Conservation (phyloP, 306 rosid genomes). For the Sicyos baderoa region DNA sequence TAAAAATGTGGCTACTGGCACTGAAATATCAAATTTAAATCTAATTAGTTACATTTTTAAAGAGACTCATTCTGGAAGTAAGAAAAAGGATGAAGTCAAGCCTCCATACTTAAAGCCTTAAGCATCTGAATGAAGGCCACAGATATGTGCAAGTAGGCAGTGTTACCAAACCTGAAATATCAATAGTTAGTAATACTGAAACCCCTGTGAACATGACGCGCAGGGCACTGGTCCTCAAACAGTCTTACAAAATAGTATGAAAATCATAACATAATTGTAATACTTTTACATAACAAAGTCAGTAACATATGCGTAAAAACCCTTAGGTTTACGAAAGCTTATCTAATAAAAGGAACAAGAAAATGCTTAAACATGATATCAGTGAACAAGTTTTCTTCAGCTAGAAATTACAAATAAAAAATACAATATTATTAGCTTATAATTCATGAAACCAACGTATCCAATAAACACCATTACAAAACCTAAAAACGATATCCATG, state of each 20-base stretch:
- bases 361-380: neutral
- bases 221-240: neutral
- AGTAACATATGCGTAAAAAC: neutral
- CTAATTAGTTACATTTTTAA: conserved; percentile 17
- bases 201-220: neutral
- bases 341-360: neutral
- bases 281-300: neutral
- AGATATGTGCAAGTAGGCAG: conserved; percentile 90
- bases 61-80: neutral
- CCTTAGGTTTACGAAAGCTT: neutral
- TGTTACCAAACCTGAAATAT: conserved; percentile 82
- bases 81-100: neutral
- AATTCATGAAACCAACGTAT: neutral
- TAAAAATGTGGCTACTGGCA: conserved; percentile 92
- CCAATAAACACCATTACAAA: neutral
- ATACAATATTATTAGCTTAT: neutral
- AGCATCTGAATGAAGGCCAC: conserved; percentile 99
- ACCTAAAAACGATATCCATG: neutral
- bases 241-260: neutral
- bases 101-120: conserved; percentile 73
- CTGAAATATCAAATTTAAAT: conserved; percentile 42
- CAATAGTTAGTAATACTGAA: conserved; percentile 8
- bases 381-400: neutral
- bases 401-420: neutral
- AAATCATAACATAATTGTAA: neutral